A percentile compares a stretch with the other conserved stretches of the same genome.
phyloP scores from a whole-genome alignment of 805 yeast genomes.

The Myxozyma lipomycoides region DNA sequence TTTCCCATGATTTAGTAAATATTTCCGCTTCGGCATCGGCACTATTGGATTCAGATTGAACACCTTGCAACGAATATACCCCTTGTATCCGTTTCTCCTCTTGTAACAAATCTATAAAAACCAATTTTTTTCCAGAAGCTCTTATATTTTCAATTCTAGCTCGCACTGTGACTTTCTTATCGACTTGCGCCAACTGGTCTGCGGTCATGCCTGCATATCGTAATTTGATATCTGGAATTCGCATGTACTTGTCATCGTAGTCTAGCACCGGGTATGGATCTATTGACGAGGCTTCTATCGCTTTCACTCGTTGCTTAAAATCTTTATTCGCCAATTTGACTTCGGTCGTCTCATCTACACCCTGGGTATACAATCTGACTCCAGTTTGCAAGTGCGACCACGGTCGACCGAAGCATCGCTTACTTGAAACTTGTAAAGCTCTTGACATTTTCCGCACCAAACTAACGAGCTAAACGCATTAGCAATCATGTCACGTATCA shows the following conservation, averaged over 20 bases:
- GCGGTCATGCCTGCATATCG: constrained; percentile 7
- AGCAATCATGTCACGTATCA: no score
- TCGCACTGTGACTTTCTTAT: constrained; percentile 36
- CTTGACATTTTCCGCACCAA: no score
- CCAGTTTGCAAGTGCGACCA: no score
- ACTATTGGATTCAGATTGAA: not conserved
- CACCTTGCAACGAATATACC: constrained; percentile 51
- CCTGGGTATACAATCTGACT: no score
- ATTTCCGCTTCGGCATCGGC: constrained; percentile 36
- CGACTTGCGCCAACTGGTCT: constrained; percentile 8
- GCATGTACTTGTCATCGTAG: not conserved
- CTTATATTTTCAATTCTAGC: constrained; percentile 62
- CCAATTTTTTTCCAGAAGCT: constrained; percentile 62
- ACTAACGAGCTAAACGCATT: no score
- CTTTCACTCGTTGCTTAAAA: constrained; percentile 15
- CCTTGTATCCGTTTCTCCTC: constrained; percentile 59
- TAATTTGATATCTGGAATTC: constrained; percentile 5
- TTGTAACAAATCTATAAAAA: constrained; percentile 65
- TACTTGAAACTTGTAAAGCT: no score
- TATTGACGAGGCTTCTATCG: constrained; percentile 3
- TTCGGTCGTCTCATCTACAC: no score
- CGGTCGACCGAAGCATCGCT: no score
- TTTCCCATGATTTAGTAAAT: constrained; percentile 39
- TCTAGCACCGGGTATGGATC: constrained; percentile 17
- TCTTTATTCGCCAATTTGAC: constrained; percentile 7